Conservation (phyloP, 495 filamentous ascomycete species). For the Sordaria brevicollis region DNA sequence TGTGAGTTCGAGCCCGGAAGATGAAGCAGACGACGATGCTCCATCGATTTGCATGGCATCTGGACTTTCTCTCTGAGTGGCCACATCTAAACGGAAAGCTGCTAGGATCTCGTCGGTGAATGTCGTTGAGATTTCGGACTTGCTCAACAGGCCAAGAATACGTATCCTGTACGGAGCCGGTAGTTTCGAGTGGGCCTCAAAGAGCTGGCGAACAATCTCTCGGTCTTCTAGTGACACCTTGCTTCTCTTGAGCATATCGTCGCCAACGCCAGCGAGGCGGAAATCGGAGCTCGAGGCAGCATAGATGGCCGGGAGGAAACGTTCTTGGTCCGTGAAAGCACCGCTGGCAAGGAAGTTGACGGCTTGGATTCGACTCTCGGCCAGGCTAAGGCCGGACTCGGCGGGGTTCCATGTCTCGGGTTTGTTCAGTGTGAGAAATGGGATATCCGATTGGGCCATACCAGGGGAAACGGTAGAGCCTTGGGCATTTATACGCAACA, state of each 20-base stretch:
- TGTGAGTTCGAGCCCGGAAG: slow-evolving; percentile 18
- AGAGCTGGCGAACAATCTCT: slow-evolving; percentile 51
- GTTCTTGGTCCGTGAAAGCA: slow-evolving; percentile 68
- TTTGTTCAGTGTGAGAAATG: slow-evolving; percentile 61
- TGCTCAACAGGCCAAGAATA: slow-evolving; percentile 63
- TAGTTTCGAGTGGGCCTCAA: slow-evolving; percentile 59
- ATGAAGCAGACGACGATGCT: slow-evolving; percentile 6
- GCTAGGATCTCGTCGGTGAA: slow-evolving; percentile 54
- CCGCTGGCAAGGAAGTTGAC: slow-evolving; percentile 69
- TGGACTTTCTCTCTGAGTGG: slow-evolving; percentile 11
- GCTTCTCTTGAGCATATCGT: slow-evolving; percentile 74
- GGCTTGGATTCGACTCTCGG: slow-evolving; percentile 55
- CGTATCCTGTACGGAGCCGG: slow-evolving; percentile 63
- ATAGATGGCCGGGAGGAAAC: slow-evolving; percentile 73
- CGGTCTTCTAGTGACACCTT: slow-evolving; percentile 60
- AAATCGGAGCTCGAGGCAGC: slow-evolving; percentile 76
- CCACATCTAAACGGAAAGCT: slow-evolving; percentile 53
- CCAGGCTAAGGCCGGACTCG: slow-evolving; percentile 53
- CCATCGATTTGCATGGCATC: slow-evolving; percentile 22
- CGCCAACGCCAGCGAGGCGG: slow-evolving; percentile 65
- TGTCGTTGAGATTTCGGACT: slow-evolving; percentile 56
- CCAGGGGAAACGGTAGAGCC: slow-evolving; percentile 48
- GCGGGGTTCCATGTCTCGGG: slow-evolving; percentile 59
- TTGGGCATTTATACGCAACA: slow-evolving; percentile 42
- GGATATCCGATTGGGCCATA: slow-evolving; percentile 57